Evolutionary conservation across 768 basidiomycete genomes (phyloP).

Genomic region (Leccinum obscurum): DNA sequence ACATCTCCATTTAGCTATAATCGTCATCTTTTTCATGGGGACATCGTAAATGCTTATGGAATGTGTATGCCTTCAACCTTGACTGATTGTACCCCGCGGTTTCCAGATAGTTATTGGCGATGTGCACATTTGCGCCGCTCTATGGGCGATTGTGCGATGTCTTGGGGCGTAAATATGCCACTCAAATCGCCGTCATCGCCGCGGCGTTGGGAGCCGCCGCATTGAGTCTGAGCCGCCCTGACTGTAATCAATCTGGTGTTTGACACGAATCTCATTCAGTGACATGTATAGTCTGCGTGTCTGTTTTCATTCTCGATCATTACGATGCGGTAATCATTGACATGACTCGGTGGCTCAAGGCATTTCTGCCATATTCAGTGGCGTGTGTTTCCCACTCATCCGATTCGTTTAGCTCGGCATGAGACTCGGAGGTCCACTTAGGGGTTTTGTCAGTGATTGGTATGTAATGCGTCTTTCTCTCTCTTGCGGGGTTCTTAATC

Average conservation of each 20-base stretch:
- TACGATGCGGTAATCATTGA: conserved; percentile 16
- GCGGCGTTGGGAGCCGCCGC: conserved; percentile 60
- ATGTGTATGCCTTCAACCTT: not conserved
- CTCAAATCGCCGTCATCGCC: conserved; percentile 61
- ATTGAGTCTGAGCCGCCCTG: conserved; percentile 40
- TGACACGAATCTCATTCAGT: conserved; percentile 59
- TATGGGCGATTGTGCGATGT: conserved; percentile 79
- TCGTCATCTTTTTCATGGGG: conserved; percentile 34
- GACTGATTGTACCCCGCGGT: not conserved
- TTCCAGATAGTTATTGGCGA: conserved; percentile 69
- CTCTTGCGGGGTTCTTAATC: not conserved
- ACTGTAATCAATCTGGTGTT: not conserved
- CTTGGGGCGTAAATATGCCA: conserved; percentile 68
- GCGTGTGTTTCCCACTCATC: conserved; percentile 40
- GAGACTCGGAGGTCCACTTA: conserved; percentile 75
- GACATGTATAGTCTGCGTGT: conserved; percentile 81
- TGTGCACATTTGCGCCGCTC: conserved; percentile 78
- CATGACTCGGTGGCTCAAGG: conserved; percentile 60
- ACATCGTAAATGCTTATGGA: conserved; percentile 53
- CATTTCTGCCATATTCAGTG: conserved; percentile 63
- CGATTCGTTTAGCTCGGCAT: conserved; percentile 54
- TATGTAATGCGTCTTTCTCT: conserved; percentile 28
- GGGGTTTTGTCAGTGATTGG: conserved; percentile 71
- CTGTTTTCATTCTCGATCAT: conserved; percentile 25
- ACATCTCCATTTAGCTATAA: conserved; percentile 5